These are phyloP conservation scores for Penicillium lividum DNA, from an alignment of 495 filamentous ascomycete genomes.

Conservation along the genomic window DNA sequence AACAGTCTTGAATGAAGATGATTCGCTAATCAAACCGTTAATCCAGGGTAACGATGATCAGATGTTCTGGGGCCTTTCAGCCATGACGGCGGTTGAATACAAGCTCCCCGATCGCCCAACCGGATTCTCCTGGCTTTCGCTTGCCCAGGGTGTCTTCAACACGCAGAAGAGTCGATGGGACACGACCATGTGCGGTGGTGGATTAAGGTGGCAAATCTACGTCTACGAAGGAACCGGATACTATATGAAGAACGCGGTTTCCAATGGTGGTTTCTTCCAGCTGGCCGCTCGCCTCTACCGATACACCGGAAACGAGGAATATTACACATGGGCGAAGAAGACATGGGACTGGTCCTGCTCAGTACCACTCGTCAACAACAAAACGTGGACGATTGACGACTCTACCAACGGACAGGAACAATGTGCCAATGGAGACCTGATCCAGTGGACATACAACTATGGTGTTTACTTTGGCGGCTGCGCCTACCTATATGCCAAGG, in stretches of 20 bases:
- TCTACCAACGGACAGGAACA: slow-evolving; percentile 53
- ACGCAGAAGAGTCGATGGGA: slow-evolving; percentile 63
- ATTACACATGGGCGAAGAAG: slow-evolving; percentile 67
- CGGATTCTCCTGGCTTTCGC: slow-evolving; percentile 58
- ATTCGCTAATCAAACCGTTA: too few species aligned
- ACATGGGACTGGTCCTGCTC: slow-evolving; percentile 64
- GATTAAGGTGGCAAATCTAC: slow-evolving; percentile 78
- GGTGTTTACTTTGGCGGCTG: slow-evolving; percentile 68
- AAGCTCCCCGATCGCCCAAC: slow-evolving; percentile 61
- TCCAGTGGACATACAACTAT: slow-evolving; percentile 71
- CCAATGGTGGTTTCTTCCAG: slow-evolving; percentile 76
- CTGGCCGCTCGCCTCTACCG: slow-evolving; percentile 66
- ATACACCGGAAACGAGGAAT: slow-evolving; percentile 70
- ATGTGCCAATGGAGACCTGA: slow-evolving; percentile 54
- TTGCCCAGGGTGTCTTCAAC: slow-evolving; percentile 59
- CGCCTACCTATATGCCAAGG: slow-evolving; percentile 69
- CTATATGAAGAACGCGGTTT: slow-evolving; percentile 72
- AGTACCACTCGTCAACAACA: slow-evolving; percentile 50
- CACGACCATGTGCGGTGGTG: slow-evolving; percentile 64
- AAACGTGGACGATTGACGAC: slow-evolving; percentile 58
- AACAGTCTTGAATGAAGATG: background rate
- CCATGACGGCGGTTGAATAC: slow-evolving; percentile 68
- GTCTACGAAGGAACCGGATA: slow-evolving; percentile 69
- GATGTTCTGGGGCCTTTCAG: slow-evolving; percentile 72
- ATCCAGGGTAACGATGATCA: slow-evolving; percentile 64